Conservation (phyloP, 768 basidiomycete genomes). For the Tulasnella sp. region DNA sequence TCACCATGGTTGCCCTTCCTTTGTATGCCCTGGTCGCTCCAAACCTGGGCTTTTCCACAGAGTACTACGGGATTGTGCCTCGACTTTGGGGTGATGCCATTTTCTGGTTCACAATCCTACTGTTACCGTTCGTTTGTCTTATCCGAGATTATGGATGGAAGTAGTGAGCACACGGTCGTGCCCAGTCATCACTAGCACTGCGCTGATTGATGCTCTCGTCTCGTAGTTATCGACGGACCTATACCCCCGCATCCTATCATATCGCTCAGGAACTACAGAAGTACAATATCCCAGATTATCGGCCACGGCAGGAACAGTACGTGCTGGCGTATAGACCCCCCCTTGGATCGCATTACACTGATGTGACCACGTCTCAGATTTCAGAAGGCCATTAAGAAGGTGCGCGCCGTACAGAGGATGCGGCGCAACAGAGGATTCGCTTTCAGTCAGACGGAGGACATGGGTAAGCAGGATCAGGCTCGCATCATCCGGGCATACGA, state of each 20-base stretch:
- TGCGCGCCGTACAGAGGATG: conserved; percentile 96
- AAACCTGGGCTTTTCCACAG: conserved; percentile 73
- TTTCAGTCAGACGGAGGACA: conserved; percentile 91
- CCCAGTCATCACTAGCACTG: background rate
- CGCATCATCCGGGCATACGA: conserved; percentile 78
- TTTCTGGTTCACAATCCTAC: conserved; percentile 80
- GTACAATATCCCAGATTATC: conserved; percentile 93
- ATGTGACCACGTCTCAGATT: conserved; percentile 43
- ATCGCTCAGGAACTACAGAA: conserved; percentile 99
- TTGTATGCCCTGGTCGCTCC: conserved; percentile 84
- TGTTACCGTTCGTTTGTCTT: conserved; percentile 78
- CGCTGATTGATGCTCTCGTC: background rate
- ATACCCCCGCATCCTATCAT: conserved; percentile 86
- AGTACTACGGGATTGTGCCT: conserved; percentile 83
- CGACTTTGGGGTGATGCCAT: conserved; percentile 78
- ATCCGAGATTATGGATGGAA: conserved; percentile 91
- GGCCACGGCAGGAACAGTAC: conserved; percentile 94
- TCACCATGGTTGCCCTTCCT: conserved; percentile 93
- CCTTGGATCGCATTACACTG: background rate
- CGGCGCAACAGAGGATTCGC: conserved; percentile 94
- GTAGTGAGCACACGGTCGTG: conserved; percentile 50
- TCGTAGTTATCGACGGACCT: conserved; percentile 77
- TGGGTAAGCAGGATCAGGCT: conserved; percentile 73
- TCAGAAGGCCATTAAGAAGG: conserved; percentile 99
- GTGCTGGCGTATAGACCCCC: conserved; percentile 24